Percentiles rank a stretch among this genome's conserved stretches.
Evolutionary conservation across 768 basidiomycete genomes (phyloP).

Genomic region (Tulasnella sp.): DNA sequence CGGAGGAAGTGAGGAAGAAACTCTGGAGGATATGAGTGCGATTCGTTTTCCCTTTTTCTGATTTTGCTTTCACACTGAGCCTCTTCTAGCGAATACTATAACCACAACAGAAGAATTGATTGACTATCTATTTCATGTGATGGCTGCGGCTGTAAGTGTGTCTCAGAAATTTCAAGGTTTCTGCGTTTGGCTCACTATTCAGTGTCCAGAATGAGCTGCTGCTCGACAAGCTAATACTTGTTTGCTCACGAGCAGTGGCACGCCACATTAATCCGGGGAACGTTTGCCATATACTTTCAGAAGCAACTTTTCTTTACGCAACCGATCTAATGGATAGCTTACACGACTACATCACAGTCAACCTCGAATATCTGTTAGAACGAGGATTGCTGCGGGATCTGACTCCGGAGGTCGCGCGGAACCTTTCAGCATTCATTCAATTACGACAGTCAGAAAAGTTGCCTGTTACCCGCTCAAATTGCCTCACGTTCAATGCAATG

Average conservation of each 20-base stretch:
- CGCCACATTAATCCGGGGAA: slow-evolving; percentile 57
- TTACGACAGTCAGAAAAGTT: slow-evolving; percentile 50
- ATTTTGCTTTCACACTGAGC: not conserved
- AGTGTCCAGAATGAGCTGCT: slow-evolving; percentile 64
- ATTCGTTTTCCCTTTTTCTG: slow-evolving; percentile 11
- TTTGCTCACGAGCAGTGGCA: slow-evolving; percentile 70
- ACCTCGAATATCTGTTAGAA: slow-evolving; percentile 81
- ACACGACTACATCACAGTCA: slow-evolving; percentile 65
- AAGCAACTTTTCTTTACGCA: slow-evolving; percentile 70
- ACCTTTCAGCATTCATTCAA: slow-evolving; percentile 47
- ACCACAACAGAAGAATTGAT: slow-evolving; percentile 59
- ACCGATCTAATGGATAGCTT: slow-evolving; percentile 52
- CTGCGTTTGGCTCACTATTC: not conserved
- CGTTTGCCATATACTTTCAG: slow-evolving; percentile 62
- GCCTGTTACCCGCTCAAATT: slow-evolving; percentile 47
- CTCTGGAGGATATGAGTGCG: slow-evolving; percentile 63
- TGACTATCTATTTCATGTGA: slow-evolving; percentile 76
- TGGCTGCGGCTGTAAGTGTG: slow-evolving; percentile 62
- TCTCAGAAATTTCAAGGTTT: not conserved
- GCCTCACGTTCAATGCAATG: slow-evolving; percentile 42
- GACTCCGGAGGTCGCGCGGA: slow-evolving; percentile 46
- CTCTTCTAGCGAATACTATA: slow-evolving; percentile 38
- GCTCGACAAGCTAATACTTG: slow-evolving; percentile 66
- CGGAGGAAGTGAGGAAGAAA: slow-evolving; percentile 48
- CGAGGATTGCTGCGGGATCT: slow-evolving; percentile 66